Evolutionary conservation across 768 basidiomycete genomes (phyloP).

Genomic region (Leccinum barrowsii): DNA sequence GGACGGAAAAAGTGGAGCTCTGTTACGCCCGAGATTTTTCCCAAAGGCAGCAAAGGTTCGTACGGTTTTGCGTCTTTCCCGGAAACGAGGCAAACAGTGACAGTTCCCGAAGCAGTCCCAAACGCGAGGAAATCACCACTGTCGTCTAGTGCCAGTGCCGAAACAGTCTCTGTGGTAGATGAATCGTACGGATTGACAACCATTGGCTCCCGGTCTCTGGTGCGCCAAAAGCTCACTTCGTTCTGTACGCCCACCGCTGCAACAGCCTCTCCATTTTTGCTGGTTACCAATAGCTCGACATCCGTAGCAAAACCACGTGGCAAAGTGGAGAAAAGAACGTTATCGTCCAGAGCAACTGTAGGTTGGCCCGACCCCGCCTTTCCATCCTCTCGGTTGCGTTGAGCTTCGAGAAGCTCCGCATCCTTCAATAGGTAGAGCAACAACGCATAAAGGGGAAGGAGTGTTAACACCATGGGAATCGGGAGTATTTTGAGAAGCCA

Average conservation of each 20-base stretch:
- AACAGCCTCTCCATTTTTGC: constrained; percentile 60
- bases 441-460: constrained; percentile 66
- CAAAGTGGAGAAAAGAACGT: constrained; percentile 61
- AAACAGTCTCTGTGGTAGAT: constrained; percentile 47
- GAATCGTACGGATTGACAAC: constrained; percentile 46
- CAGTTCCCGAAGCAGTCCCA: constrained; percentile 64
- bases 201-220: constrained; percentile 38
- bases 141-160: constrained; percentile 60
- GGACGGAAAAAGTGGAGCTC: constrained; percentile 46
- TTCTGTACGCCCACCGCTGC: constrained; percentile 77
- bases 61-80: constrained; percentile 35
- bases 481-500: constrained; percentile 83
- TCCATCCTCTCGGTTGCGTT: constrained; percentile 56
- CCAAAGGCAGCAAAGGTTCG: constrained; percentile 41
- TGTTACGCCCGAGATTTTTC: constrained; percentile 47
- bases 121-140: constrained; percentile 62
- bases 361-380: constrained; percentile 32
- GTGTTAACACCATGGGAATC: constrained; percentile 79
- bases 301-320: constrained; percentile 82
- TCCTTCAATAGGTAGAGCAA: constrained; percentile 87
- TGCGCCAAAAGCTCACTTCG: constrained; percentile 69
- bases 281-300: constrained; percentile 74
- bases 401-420: constrained; percentile 85
- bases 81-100: constrained; percentile 60
- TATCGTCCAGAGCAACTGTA: constrained; percentile 35